These are phyloP conservation scores for Solanum hybrid DNA, from an alignment of 305 asterid genomes.

Conservation along the genomic window DNA sequence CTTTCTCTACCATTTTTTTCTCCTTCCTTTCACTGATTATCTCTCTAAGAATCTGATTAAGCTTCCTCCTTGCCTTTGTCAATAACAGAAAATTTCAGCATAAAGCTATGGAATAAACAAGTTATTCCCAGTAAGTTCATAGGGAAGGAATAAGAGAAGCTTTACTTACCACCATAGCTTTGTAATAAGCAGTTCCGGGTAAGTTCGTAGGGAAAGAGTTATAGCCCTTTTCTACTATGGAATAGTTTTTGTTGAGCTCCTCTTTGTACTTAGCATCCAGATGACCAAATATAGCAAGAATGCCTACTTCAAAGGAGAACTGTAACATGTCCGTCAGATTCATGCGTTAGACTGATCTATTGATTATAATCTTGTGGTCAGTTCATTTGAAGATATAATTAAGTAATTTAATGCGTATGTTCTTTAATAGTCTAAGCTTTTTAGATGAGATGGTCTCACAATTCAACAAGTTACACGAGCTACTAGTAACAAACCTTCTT, in stretches of 20 bases:
- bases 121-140: neutral
- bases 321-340: constrained; percentile 18
- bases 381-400: neutral
- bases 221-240: constrained; percentile 71
- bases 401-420: neutral
- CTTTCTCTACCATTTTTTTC: constrained; percentile 29
- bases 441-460: neutral
- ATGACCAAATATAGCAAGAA: constrained; percentile 64
- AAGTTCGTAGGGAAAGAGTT: constrained; percentile 77
- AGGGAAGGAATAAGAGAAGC: neutral
- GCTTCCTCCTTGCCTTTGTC: constrained; percentile 57
- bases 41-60: constrained; percentile 41
- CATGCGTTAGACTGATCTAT: constrained; percentile 2
- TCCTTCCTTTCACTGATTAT: constrained; percentile 47
- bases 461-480: neutral
- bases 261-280: constrained; percentile 40
- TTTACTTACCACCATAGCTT: constrained; percentile 50
- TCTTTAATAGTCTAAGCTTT: neutral
- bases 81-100: neutral
- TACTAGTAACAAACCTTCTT: constrained; percentile 40
- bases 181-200: constrained; percentile 72
- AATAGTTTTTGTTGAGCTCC: constrained; percentile 53
- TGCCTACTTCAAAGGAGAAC: constrained; percentile 85
- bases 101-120: neutral
- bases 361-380: neutral